Base-by-base conservation (phyloP, 129 eudicot species). In the Smallanthus sonchifolius region DNA sequence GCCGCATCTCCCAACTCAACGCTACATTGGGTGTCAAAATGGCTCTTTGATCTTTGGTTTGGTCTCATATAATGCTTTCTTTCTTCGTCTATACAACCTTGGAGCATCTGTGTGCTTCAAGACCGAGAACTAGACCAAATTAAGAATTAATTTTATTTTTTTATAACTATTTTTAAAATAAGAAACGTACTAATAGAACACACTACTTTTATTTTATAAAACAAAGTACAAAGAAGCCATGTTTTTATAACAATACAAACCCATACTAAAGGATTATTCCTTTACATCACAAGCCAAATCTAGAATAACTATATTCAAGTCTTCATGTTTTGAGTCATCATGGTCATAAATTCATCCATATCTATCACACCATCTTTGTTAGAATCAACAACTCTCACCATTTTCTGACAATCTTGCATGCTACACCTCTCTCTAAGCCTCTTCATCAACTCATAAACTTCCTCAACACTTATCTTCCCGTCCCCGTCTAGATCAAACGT, bases 371-470 rank as follows among this genome's bases (percentile, higher is more conserved):
- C 98, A 79, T 92, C 98, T 7, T 85, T 81, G 52, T 89, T 88
- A 6, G 82, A 65, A 80, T 92, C 98, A 63, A 89, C 90, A 34
- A 87, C 98, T 48, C 84, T 77, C 69, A 92, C 98, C 98, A 92
- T 92, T 52, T 72, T 84, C 61, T 80, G 76, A 67, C 98, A 89
- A 44, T 92, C 95, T 77, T 79, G 89, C 59, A 89, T 66, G 78
- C 84, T 87, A 64, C 96, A 85, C 70, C 78, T 82, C 68, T 92
- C 96, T 24, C 92, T 96, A 4, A 92, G 88, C 86, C 84, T 84
- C 62, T 47, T 80, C 86, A 87, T 65, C 86, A 92, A 16, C 56
- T 89, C 92, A 7, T 55, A 79, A 68, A 92, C 90, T 78, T 92
- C 98, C 51, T 89, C 90, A 0, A 73, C 95, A 7, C 87, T 89